Evolutionary conservation across 257 asterid genomes (phyloP), one percentile per base, ranked within the genome.

Genomic region (Nicotiana otophora): DNA sequence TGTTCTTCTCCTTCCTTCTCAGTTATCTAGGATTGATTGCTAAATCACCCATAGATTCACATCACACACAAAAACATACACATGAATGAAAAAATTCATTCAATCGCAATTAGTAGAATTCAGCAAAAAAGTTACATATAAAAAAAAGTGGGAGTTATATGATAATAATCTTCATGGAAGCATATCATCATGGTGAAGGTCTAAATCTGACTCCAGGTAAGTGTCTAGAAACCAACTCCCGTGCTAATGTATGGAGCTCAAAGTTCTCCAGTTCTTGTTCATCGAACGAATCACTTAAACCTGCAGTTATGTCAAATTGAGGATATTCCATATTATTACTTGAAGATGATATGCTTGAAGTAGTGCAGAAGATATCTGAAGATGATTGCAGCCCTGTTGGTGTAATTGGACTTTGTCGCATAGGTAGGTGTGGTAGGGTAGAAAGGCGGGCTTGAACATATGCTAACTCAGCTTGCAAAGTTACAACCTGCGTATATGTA

Each of bases 381-480:
- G 89, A 83, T 17, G 89, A 83, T 63, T 63, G 68, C 68, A 63
- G 36, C 9, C 8, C 15, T 1, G 85, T 54, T 4, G 85, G 79
- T 7, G 79, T 68, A 31, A 36, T 11, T 1, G 90, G 69, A 17
- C 81, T 67, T 11, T 65, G 81, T 0, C 62, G 34, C 0, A 80
- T 20, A 11, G 91, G 87, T 1, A 83, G 64, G 15, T 87, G 90
- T 10, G 89, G 92, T 51, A 92, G 68, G 1, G 91, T 90, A 2
- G 97, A 88, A 63, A 95, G 89, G 17, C 97, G 97, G 23, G 98
- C 98, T 86, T 93, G 98, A 57, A 91, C 83, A 84, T 83, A 84
- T 1, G 98, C 97, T 78, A 95, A 81, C 84, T 95, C 98, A 0
- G 98, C 98, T 82, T 95, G 98, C 84, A 93, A 88, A 87, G 83